Percentiles rank a stretch among this genome's conserved stretches.
phyloP scores from a whole-genome alignment of 1,139 yeast genomes.

The Arxiozyma telluris region DNA sequence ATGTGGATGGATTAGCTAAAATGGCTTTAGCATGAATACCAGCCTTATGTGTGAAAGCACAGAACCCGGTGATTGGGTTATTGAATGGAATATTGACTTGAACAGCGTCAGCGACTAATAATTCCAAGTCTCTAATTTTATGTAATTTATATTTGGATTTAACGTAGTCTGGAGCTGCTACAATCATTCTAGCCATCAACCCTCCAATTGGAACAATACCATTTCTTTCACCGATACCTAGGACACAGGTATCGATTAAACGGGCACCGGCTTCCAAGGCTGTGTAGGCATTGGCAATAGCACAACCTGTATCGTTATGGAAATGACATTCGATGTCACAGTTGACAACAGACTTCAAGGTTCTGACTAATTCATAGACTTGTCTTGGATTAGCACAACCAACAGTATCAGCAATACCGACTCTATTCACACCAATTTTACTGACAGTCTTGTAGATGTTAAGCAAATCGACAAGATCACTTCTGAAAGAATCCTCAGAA shows the following conservation, averaged over 20 bases:
- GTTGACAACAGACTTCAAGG: constrained; percentile 84
- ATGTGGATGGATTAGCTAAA: constrained; percentile 95
- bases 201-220: constrained; percentile 98
- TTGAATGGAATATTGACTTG: constrained; percentile 96
- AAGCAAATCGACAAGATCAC: constrained; percentile 88
- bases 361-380: constrained; percentile 91
- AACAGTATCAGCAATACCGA: constrained; percentile 98
- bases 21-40: constrained; percentile 99
- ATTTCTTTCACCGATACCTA: constrained; percentile 98
- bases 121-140: constrained; percentile 91
- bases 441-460: constrained; percentile 95
- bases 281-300: constrained; percentile 96
- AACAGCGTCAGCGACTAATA: constrained; percentile 93
- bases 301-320: constrained; percentile 99
- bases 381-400: constrained; percentile 99
- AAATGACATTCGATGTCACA: constrained; percentile 98
- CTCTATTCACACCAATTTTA: constrained; percentile 96
- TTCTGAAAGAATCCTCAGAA: constrained; percentile 95
- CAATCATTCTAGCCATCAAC: constrained; percentile 97
- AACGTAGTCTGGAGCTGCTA: constrained; percentile 95
- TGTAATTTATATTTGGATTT: constrained; percentile 91
- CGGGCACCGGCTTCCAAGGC: constrained; percentile 98
- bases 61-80: constrained; percentile 98
- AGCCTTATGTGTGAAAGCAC: constrained; percentile 99
- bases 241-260: constrained; percentile 87